Conservation (phyloP, 176 grass and related monocot genomes). For the Aegilops longissima region DNA sequence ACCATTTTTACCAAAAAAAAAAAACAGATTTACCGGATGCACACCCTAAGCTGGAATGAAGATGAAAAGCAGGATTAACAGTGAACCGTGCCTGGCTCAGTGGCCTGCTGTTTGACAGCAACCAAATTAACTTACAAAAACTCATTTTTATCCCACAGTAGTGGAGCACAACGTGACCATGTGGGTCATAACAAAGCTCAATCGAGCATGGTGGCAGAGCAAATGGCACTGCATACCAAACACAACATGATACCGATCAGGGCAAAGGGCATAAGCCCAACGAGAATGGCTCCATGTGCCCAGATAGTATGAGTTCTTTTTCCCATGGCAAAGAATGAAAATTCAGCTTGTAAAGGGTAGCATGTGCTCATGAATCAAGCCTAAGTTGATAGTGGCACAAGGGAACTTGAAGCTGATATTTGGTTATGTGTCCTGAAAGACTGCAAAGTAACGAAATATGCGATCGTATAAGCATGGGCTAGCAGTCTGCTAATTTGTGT, state of each 20-base stretch:
- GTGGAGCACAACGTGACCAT: background rate
- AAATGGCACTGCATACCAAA: background rate
- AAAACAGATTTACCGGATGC: background rate
- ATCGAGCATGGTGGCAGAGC: background rate
- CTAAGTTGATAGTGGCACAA: background rate
- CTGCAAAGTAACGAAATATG: background rate
- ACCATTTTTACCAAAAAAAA: background rate
- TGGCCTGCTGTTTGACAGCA: background rate
- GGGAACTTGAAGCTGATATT: constrained; percentile 9
- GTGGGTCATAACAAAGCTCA: background rate
- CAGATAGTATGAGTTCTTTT: background rate
- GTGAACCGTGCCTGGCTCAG: background rate
- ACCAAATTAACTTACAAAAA: background rate
- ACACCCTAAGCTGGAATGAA: background rate
- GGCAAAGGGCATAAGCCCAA: background rate
- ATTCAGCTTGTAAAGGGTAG: background rate
- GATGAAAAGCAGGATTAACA: background rate
- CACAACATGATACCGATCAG: background rate
- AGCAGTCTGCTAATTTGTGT: background rate
- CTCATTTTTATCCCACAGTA: background rate
- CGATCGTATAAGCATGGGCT: background rate
- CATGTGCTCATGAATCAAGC: background rate
- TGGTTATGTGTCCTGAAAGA: background rate
- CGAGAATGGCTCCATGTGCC: background rate
- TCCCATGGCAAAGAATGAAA: background rate